phyloP scores from a whole-genome alignment of 495 filamentous ascomycete genomes.

The Hamigera avellanea region DNA sequence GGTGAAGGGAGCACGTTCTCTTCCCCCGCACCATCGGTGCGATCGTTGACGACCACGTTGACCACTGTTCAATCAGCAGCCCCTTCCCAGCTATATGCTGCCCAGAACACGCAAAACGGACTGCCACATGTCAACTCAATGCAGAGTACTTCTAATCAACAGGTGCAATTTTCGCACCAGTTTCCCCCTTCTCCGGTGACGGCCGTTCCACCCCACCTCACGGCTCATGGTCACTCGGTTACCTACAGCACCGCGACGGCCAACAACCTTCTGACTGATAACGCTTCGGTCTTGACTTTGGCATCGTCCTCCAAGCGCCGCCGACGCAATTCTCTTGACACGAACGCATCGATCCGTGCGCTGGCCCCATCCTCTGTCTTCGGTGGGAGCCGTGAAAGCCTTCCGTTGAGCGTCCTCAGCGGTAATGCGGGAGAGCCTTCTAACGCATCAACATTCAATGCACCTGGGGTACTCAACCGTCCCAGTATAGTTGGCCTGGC shows the following conservation, averaged over 20 bases:
- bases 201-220: conserved; percentile 71
- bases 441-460: conserved; percentile 41
- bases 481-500: conserved; percentile 51
- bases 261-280: conserved; percentile 84
- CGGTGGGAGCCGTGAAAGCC: conserved; percentile 76
- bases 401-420: conserved; percentile 82
- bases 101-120: conserved; percentile 27
- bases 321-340: conserved; percentile 82
- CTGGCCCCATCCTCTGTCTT: conserved; percentile 86
- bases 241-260: conserved; percentile 86
- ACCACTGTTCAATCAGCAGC: conserved; percentile 90
- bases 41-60: conserved; percentile 85
- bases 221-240: conserved; percentile 54
- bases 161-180: conserved; percentile 74
- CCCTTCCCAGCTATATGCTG: conserved; percentile 44
- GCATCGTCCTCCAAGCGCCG: conserved; percentile 89
- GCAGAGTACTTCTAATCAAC: conserved; percentile 37
- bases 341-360: conserved; percentile 88
- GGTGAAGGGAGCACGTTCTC: conserved; percentile 81
- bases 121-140: conserved; percentile 32
- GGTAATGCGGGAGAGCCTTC: conserved; percentile 53
- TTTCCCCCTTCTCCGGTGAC: conserved; percentile 71
- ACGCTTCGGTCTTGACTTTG: conserved; percentile 92
- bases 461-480: conserved; percentile 28
- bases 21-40: conserved; percentile 82